These are phyloP conservation scores for Fusarium continuum DNA, from an alignment of 2,329 filamentous ascomycete genomes.

Conservation along the genomic window DNA sequence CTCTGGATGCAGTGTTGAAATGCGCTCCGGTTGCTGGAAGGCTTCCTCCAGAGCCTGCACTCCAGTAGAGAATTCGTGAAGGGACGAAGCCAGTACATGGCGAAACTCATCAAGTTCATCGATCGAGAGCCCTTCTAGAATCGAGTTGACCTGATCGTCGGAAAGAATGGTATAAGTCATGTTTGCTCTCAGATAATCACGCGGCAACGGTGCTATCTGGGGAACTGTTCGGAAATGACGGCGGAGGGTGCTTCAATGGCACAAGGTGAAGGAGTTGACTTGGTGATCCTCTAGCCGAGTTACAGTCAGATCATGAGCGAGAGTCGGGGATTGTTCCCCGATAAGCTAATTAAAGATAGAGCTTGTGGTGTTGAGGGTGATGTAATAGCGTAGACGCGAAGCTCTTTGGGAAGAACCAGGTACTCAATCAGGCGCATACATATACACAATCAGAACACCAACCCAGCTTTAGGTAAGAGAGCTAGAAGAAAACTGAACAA, in stretches of 20 bases:
- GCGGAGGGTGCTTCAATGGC: neutral
- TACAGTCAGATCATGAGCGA: neutral
- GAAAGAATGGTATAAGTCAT: constrained; percentile 69
- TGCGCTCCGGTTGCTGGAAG: constrained; percentile 65
- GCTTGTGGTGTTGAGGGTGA: constrained; percentile 30
- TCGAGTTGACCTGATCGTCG: constrained; percentile 62
- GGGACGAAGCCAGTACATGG: constrained; percentile 58
- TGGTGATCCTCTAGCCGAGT: neutral
- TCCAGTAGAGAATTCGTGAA: constrained; percentile 70
- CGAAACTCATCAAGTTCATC: constrained; percentile 64
- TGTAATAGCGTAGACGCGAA: constrained; percentile 28
- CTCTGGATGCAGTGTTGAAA: constrained; percentile 56
- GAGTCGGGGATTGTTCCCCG: constrained; percentile 12
- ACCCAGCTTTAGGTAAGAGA: no score
- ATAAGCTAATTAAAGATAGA: constrained; percentile 19
- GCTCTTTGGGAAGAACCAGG: constrained; percentile 13
- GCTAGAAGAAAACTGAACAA: no score
- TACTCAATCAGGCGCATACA: no score
- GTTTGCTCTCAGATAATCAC: constrained; percentile 14
- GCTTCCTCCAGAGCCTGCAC: constrained; percentile 56
- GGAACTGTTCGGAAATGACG: neutral
- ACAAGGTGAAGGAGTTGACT: neutral
- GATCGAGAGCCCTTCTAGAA: constrained; percentile 63
- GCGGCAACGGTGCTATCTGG: neutral
- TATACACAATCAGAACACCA: no score